These are phyloP conservation scores for Volutella citrinella DNA, from an alignment of 2,329 filamentous ascomycete genomes.

Conservation along the genomic window DNA sequence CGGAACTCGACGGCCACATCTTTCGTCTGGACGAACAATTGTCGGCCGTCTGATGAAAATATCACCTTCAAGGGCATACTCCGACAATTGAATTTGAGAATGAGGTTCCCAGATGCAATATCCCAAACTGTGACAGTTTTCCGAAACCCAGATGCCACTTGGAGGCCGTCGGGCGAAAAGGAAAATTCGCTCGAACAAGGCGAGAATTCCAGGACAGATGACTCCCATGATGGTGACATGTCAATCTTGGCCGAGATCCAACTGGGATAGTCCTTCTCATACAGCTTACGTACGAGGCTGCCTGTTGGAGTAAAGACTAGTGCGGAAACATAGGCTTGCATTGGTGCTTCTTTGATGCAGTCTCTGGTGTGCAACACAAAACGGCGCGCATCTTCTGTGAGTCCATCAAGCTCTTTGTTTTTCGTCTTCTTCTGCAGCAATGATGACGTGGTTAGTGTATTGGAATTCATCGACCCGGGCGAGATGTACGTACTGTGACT, in stretches of 20 bases:
- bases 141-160: too few relatives aligned
- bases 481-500: too few relatives aligned
- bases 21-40: too few relatives aligned
- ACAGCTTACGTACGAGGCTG: conserved; percentile 1
- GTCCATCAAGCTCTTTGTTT: background rate
- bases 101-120: too few relatives aligned
- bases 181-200: too few relatives aligned
- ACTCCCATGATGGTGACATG: background rate
- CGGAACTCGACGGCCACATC: too few relatives aligned
- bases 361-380: background rate
- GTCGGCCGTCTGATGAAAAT: too few relatives aligned
- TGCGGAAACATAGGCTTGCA: conserved; percentile 9
- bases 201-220: background rate
- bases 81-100: too few relatives aligned
- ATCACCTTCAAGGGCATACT: too few relatives aligned
- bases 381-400: conserved; percentile 1
- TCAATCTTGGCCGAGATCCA: background rate
- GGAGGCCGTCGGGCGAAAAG: too few relatives aligned
- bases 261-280: background rate
- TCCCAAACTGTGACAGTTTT: too few relatives aligned
- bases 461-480: too few relatives aligned
- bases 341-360: background rate
- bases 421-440: background rate
- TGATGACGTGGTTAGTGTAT: background rate
- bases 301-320: conserved; percentile 7